These are phyloP conservation scores for Phyllosticta citribraziliensis DNA, from an alignment of 2,329 filamentous ascomycete species.

Conservation along the genomic window DNA sequence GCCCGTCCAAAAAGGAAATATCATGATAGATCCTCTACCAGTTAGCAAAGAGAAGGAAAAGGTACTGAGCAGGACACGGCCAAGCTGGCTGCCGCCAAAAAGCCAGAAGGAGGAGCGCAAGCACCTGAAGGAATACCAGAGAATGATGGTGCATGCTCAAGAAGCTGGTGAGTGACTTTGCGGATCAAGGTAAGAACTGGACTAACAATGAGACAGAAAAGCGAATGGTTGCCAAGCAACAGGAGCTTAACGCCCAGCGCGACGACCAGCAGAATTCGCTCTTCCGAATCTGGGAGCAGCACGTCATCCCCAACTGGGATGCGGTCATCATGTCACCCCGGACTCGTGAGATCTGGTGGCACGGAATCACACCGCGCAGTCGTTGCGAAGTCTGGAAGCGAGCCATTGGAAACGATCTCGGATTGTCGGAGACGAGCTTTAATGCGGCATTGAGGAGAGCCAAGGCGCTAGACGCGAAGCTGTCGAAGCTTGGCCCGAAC, in stretches of 20 bases:
- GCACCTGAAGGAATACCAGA: slow-evolving; percentile 77
- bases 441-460: slow-evolving; percentile 60
- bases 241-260: slow-evolving; percentile 42
- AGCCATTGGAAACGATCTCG: slow-evolving; percentile 65
- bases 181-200: neutral
- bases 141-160: slow-evolving; percentile 61
- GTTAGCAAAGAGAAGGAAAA: slow-evolving; percentile 82
- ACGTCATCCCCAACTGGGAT: slow-evolving; percentile 68
- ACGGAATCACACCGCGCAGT: slow-evolving; percentile 61
- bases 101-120: slow-evolving; percentile 83
- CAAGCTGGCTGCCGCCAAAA: slow-evolving; percentile 78
- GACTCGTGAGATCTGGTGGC: slow-evolving; percentile 74
- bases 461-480: slow-evolving; percentile 49
- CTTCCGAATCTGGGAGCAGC: slow-evolving; percentile 60
- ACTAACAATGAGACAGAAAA: slow-evolving; percentile 32
- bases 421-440: slow-evolving; percentile 57
- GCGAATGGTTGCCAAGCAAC: slow-evolving; percentile 38
- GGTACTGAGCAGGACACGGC: slow-evolving; percentile 64
- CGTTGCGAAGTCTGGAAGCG: slow-evolving; percentile 60
- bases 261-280: slow-evolving; percentile 42
- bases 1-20: slow-evolving; percentile 60
- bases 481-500: slow-evolving; percentile 35
- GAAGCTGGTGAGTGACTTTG: slow-evolving; percentile 41
- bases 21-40: slow-evolving; percentile 76
- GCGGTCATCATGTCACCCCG: slow-evolving; percentile 57